phyloP scores from a whole-genome alignment of 306 rosid species.

The Delonix regia region DNA sequence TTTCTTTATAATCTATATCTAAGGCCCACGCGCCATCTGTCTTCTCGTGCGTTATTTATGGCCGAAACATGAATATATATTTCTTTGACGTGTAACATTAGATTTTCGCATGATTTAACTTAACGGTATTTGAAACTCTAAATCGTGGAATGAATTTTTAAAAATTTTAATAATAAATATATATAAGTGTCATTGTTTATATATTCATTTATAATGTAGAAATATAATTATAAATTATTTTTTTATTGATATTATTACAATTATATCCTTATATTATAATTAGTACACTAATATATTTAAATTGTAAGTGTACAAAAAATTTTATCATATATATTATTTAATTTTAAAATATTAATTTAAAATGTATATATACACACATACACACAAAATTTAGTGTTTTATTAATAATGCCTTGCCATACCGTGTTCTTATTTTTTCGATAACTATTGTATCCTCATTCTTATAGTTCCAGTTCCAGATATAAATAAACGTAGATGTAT shows the following conservation, averaged over 20 bases:
- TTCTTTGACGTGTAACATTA: background rate
- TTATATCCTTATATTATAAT: too few relatives aligned
- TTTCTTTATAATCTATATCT: background rate
- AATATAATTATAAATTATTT: too few relatives aligned
- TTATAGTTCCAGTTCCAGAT: background rate
- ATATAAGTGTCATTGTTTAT: too few relatives aligned
- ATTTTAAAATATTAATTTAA: background rate
- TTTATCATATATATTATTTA: too few relatives aligned
- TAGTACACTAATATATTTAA: too few relatives aligned
- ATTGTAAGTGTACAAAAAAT: too few relatives aligned
- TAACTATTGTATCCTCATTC: background rate
- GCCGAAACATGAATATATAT: background rate
- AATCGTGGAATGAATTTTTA: background rate
- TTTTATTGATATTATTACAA: too few relatives aligned
- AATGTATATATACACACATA: background rate
- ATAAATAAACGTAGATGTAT: background rate
- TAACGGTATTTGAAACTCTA: too few relatives aligned
- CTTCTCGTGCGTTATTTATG: background rate
- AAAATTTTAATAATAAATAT: background rate
- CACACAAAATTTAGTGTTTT: background rate
- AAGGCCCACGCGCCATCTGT: background rate
- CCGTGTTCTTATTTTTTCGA: background rate
- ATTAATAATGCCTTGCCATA: background rate
- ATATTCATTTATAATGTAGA: too few relatives aligned
- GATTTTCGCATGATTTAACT: too few relatives aligned